Evolutionary conservation across 129 eudicot species (phyloP).

Genomic region (Arctium minus): DNA sequence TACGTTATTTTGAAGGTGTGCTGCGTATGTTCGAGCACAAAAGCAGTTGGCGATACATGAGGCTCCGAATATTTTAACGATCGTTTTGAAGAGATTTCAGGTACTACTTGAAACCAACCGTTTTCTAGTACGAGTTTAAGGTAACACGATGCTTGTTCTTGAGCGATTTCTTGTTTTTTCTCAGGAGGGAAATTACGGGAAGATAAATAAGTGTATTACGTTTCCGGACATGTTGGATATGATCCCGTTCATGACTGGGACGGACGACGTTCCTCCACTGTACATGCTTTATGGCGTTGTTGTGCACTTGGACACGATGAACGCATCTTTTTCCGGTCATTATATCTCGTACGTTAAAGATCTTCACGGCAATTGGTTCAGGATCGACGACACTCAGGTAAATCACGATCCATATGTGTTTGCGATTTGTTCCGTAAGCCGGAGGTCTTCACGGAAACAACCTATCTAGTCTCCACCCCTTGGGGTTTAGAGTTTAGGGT

Average conservation of each 20-base stretch:
- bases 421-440: not conserved
- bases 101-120: constrained; percentile 16
- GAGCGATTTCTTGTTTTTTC: not conserved
- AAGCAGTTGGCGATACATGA: not conserved
- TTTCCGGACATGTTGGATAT: constrained; percentile 73
- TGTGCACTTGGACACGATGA: constrained; percentile 61
- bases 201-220: constrained; percentile 64
- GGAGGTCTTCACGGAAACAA: not conserved
- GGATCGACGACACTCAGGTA: constrained; percentile 69
- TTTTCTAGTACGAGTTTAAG: not conserved
- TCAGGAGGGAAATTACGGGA: constrained; percentile 81
- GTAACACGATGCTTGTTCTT: not conserved
- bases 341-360: constrained; percentile 65
- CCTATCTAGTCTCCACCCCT: no score
- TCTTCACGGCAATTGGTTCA: constrained; percentile 67
- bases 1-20: constrained; percentile 1
- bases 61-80: constrained; percentile 39
- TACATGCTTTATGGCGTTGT: constrained; percentile 73
- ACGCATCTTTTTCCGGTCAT: constrained; percentile 78
- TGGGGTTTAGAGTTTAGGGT: no score
- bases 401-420: not conserved
- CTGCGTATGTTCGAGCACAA: not conserved
- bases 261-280: constrained; percentile 60
- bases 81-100: constrained; percentile 96
- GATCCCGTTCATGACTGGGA: constrained; percentile 70